A percentile compares a stretch with the other conserved stretches of the same genome.
Conservation (phyloP, 2,329 filamentous ascomycete species). For the Apiospora marii region DNA sequence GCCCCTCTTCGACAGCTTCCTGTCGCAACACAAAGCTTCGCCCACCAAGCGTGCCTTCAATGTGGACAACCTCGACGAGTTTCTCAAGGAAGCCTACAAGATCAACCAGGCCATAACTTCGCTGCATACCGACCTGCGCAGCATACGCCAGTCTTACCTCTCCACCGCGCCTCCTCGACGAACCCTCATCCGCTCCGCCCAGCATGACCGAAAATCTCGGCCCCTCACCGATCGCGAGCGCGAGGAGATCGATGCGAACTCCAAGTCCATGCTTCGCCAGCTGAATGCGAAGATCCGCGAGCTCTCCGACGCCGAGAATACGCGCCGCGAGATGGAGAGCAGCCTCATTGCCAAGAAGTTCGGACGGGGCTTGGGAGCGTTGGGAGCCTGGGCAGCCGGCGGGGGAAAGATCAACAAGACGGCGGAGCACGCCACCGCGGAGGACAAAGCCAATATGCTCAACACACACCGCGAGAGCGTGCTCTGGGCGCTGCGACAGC, state of each 20-base stretch:
- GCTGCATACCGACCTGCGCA: constrained; percentile 80
- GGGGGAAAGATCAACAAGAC: constrained; percentile 60
- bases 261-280: constrained; percentile 84
- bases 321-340: constrained; percentile 78
- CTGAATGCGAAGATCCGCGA: constrained; percentile 82
- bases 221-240: constrained; percentile 82
- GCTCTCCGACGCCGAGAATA: constrained; percentile 81
- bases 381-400: constrained; percentile 74
- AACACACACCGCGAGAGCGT: constrained; percentile 81
- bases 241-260: constrained; percentile 86
- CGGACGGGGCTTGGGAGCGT: constrained; percentile 67
- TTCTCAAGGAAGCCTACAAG: constrained; percentile 91
- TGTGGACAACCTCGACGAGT: constrained; percentile 75
- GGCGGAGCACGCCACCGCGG: constrained; percentile 74
- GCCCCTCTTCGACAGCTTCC: constrained; percentile 71
- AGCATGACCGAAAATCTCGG: constrained; percentile 54
- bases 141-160: constrained; percentile 89
- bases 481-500: constrained; percentile 80
- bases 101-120: constrained; percentile 91
- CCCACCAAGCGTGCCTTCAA: constrained; percentile 53
- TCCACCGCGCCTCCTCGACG: constrained; percentile 75
- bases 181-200: constrained; percentile 54
- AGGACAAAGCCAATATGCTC: constrained; percentile 72
- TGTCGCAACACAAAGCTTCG: constrained; percentile 65
- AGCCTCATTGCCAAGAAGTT: constrained; percentile 77